Conservation (phyloP, 2,329 filamentous ascomycete genomes). For the Penicillium freii region DNA sequence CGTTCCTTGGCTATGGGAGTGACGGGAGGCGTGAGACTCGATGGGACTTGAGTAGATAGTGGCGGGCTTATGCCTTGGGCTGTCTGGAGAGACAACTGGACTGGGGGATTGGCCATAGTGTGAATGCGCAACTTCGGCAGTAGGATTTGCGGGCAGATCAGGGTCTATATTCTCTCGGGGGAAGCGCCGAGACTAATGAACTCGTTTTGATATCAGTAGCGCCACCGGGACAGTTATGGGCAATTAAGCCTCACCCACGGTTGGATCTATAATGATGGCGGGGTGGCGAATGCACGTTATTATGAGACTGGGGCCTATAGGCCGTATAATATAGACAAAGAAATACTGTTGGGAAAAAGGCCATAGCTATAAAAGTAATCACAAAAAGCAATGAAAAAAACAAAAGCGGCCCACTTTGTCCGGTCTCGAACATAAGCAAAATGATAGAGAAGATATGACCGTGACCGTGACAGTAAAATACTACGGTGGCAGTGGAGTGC, state of each 20-base stretch:
- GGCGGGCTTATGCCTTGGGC: conserved; percentile 7
- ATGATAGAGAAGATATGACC: neutral
- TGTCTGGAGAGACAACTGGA: conserved; percentile 32
- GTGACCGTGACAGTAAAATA: conserved; percentile 7
- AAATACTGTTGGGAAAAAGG: neutral
- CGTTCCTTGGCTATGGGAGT: conserved; percentile 32
- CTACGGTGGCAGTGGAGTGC: conserved; percentile 5
- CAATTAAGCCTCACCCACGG: conserved; percentile 6
- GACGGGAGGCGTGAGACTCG: conserved; percentile 36
- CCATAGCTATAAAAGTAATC: conserved; percentile 2
- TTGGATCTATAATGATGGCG: neutral
- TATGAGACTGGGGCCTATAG: neutral
- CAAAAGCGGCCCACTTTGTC: conserved; percentile 5
- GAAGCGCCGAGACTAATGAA: neutral
- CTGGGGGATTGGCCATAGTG: conserved; percentile 16
- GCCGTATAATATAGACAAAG: neutral
- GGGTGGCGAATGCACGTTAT: neutral
- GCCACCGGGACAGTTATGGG: conserved; percentile 17
- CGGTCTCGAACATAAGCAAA: conserved; percentile 18
- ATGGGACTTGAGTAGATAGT: conserved; percentile 14
- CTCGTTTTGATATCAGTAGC: conserved; percentile 11
- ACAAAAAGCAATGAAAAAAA: conserved; percentile 8
- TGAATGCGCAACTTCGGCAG: neutral
- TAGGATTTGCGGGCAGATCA: neutral
- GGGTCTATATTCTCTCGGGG: conserved; percentile 1